These are phyloP conservation scores for Vanrija sp. DNA, from an alignment of 1,284 basidiomycete genomes.

Conservation along the genomic window DNA sequence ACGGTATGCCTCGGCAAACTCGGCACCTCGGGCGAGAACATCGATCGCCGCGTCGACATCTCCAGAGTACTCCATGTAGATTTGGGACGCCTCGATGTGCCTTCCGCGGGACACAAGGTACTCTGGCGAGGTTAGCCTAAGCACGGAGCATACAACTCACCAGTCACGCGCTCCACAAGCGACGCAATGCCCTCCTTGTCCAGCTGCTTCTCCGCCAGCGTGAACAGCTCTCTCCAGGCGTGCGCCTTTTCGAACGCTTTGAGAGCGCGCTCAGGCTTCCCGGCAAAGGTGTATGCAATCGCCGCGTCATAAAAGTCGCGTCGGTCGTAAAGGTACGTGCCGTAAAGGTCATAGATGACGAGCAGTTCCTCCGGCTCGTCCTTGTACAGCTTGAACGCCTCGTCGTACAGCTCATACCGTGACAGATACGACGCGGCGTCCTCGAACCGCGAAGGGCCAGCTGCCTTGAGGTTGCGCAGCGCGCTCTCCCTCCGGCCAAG, in stretches of 20 bases:
- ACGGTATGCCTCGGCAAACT: constrained; percentile 80
- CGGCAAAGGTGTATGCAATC: constrained; percentile 68
- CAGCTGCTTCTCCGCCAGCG: constrained; percentile 58
- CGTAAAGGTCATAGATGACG: constrained; percentile 74
- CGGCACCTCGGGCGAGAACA: constrained; percentile 71
- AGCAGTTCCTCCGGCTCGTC: constrained; percentile 59
- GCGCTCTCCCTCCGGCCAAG: constrained; percentile 74
- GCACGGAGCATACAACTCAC: constrained; percentile 50
- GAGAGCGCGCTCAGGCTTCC: constrained; percentile 66
- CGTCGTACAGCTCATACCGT: constrained; percentile 69
- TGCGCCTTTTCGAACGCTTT: constrained; percentile 78
- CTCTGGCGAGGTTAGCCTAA: constrained; percentile 53
- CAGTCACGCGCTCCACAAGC: constrained; percentile 69
- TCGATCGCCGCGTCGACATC: constrained; percentile 77
- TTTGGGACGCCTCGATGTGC: constrained; percentile 71
- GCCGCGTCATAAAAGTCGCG: constrained; percentile 81
- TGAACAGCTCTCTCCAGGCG: constrained; percentile 85
- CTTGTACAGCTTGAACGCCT: constrained; percentile 69
- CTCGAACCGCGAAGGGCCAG: constrained; percentile 60
- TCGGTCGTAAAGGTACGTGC: constrained; percentile 81
- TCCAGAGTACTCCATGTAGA: constrained; percentile 78
- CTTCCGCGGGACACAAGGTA: constrained; percentile 75
- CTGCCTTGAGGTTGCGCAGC: constrained; percentile 66
- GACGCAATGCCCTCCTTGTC: constrained; percentile 58
- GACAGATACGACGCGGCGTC: constrained; percentile 78